Evolutionary conservation across 2,329 filamentous ascomycete species (phyloP).

Genomic region (Aspergillus fumigatiaffinis): DNA sequence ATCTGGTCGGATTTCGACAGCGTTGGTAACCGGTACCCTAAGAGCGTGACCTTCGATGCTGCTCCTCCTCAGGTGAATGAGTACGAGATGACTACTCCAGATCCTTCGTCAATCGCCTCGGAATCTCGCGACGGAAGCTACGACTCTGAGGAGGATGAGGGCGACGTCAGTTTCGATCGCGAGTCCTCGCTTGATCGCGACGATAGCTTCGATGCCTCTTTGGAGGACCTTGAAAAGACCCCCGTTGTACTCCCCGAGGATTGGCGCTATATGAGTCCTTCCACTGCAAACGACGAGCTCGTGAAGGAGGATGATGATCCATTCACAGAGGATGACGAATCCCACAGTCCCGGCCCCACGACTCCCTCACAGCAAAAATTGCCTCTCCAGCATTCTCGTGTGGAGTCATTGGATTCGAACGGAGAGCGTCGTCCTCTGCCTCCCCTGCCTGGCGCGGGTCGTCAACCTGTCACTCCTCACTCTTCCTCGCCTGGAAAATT

Average conservation of each 20-base stretch:
- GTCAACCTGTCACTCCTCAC: slow-evolving; percentile 41
- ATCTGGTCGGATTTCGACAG: slow-evolving; percentile 64
- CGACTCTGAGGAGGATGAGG: slow-evolving; percentile 69
- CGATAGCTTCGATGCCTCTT: slow-evolving; percentile 91
- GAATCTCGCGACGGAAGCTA: slow-evolving; percentile 91
- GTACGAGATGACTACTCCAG: slow-evolving; percentile 96
- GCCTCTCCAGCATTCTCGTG: slow-evolving; percentile 50
- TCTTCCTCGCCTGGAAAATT: slow-evolving; percentile 59
- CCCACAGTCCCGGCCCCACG: slow-evolving; percentile 60
- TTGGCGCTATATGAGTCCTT: slow-evolving; percentile 77
- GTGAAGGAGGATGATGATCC: slow-evolving; percentile 59
- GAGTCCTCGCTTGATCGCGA: slow-evolving; percentile 62
- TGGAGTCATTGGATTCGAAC: slow-evolving; percentile 72
- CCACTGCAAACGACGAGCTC: slow-evolving; percentile 53
- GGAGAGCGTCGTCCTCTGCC: slow-evolving; percentile 80
- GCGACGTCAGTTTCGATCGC: slow-evolving; percentile 59
- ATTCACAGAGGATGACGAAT: slow-evolving; percentile 61
- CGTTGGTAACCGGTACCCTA: slow-evolving; percentile 69
- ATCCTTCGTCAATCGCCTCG: slow-evolving; percentile 85
- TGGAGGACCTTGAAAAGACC: slow-evolving; percentile 95
- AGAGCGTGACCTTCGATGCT: slow-evolving; percentile 95
- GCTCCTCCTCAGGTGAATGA: slow-evolving; percentile 93
- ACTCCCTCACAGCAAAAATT: slow-evolving; percentile 40
- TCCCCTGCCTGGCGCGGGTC: slow-evolving; percentile 63
- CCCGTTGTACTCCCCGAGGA: slow-evolving; percentile 96